Percentiles rank a stretch among this genome's conserved stretches.
phyloP scores from a whole-genome alignment of 2,329 filamentous ascomycete species.

The Trichoderma citrinoviride region DNA sequence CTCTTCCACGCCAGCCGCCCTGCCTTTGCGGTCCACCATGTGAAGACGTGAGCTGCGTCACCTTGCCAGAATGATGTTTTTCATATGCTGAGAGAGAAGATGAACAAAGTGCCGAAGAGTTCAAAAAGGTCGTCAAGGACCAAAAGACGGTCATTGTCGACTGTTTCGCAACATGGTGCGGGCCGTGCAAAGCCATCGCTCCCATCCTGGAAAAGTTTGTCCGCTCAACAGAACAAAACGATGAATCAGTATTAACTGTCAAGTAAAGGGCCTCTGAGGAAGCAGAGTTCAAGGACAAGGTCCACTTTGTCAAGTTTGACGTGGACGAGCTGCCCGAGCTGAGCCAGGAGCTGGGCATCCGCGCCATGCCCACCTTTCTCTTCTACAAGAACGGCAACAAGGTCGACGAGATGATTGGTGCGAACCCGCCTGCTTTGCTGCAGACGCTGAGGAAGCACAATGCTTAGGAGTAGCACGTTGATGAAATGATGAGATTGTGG shows the following conservation, averaged over 20 bases:
- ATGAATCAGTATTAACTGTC: not conserved
- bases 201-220: slow-evolving; percentile 55
- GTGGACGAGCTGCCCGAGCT: slow-evolving; percentile 77
- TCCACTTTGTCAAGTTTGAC: slow-evolving; percentile 84
- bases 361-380: slow-evolving; percentile 89
- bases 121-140: slow-evolving; percentile 51
- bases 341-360: slow-evolving; percentile 71
- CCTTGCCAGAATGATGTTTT: not conserved
- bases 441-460: slow-evolving; percentile 24
- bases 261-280: slow-evolving; percentile 29
- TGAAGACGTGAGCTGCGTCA: slow-evolving; percentile 35
- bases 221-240: not conserved
- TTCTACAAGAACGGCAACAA: slow-evolving; percentile 78
- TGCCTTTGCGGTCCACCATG: slow-evolving; percentile 47
- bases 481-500: not conserved
- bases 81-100: not conserved
- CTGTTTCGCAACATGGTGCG: slow-evolving; percentile 88
- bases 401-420: slow-evolving; percentile 71
- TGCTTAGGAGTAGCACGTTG: not conserved
- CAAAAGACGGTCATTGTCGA: slow-evolving; percentile 70
- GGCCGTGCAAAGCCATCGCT: slow-evolving; percentile 86
- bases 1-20: slow-evolving; percentile 39
- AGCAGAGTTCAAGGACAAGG: slow-evolving; percentile 53
- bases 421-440: slow-evolving; percentile 66
- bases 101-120: slow-evolving; percentile 55